These are phyloP conservation scores for Voacanga thouarsii DNA, from an alignment of 257 asterid genomes.

Conservation along the genomic window DNA sequence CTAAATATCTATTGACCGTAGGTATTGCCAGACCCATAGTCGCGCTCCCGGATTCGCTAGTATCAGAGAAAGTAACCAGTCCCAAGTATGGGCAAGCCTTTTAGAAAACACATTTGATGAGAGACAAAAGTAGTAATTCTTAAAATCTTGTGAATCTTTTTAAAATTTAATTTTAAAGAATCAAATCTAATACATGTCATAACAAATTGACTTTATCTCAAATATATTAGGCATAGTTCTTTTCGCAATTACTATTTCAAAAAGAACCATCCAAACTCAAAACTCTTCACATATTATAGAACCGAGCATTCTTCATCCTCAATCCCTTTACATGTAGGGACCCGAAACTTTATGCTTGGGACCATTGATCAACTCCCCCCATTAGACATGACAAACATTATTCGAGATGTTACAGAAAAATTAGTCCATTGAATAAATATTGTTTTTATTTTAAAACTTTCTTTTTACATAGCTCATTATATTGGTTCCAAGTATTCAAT, in stretches of 20 bases:
- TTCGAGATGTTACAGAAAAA: conserved; percentile 9
- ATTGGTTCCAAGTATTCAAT: background rate
- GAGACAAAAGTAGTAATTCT: no score
- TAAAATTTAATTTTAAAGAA: no score
- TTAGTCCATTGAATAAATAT: background rate
- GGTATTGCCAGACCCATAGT: no score
- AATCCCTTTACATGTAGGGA: conserved; percentile 9
- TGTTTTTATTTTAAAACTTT: background rate
- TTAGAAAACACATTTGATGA: no score
- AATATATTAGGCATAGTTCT: background rate
- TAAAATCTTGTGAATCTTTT: no score
- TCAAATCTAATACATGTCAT: background rate
- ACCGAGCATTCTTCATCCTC: background rate
- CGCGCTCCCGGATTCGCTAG: no score
- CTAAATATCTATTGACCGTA: no score
- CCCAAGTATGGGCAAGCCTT: no score
- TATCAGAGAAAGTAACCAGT: no score
- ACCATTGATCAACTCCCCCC: conserved; percentile 12
- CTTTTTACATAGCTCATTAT: background rate
- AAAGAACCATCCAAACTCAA: background rate
- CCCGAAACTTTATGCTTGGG: conserved; percentile 9
- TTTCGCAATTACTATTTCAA: background rate
- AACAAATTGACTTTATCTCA: background rate
- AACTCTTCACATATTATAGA: background rate
- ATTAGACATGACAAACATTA: background rate